Conservation (phyloP, 257 asterid genomes). For the Capsicum baccatum region DNA sequence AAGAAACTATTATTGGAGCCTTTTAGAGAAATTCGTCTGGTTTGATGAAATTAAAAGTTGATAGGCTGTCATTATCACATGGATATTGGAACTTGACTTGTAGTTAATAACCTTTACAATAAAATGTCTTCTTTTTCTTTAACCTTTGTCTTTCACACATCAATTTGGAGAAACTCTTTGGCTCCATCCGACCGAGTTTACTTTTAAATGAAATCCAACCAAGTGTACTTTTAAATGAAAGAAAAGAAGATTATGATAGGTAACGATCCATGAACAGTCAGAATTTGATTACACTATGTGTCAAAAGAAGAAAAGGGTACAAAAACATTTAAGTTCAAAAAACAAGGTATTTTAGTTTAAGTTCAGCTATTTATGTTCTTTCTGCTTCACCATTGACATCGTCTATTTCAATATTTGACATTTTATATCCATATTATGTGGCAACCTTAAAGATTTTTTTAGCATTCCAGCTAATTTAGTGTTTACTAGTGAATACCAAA, state of each 20-base stretch:
- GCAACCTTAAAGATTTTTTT: background rate
- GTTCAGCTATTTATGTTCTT: conserved; percentile 10
- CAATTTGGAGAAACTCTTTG: no score
- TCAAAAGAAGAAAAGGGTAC: background rate
- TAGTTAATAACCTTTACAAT: no score
- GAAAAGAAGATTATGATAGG: background rate
- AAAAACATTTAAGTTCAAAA: background rate
- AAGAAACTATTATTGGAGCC: no score
- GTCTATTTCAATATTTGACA: background rate
- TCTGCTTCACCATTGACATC: background rate
- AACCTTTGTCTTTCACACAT: no score
- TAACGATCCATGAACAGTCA: background rate
- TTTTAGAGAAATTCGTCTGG: no score
- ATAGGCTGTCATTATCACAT: no score
- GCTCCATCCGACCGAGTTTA: no score
- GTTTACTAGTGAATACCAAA: background rate
- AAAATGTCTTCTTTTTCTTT: no score
- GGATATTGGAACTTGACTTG: no score
- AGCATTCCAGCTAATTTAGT: background rate
- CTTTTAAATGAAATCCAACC: no score
- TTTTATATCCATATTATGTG: background rate
- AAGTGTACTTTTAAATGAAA: no score
- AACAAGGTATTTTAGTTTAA: background rate
- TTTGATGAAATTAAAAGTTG: no score
- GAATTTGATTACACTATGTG: background rate